Conservation (phyloP, 306 rosid genomes). For the Acacia melanoxylon region DNA sequence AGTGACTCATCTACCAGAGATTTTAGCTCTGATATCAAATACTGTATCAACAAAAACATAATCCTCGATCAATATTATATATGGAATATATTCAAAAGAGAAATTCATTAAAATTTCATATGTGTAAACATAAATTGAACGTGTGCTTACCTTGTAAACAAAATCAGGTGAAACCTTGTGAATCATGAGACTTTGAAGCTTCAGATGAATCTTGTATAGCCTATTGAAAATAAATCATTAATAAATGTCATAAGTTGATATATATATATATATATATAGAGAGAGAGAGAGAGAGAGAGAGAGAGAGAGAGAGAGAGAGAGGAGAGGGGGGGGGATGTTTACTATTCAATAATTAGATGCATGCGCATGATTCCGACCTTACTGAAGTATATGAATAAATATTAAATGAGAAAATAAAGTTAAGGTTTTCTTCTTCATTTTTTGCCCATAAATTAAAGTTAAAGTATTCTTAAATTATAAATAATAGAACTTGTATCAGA, state of each 20-base stretch:
- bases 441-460: not conserved
- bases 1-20: constrained; percentile 41
- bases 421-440: no score
- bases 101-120: not conserved
- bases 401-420: not conserved
- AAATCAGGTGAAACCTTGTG: constrained; percentile 60
- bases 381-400: not conserved
- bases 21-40: constrained; percentile 47
- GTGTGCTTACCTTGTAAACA: constrained; percentile 54
- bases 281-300: no score
- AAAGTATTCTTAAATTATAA: not conserved
- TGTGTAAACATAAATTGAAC: not conserved
- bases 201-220: constrained; percentile 61
- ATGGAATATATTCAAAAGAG: not conserved
- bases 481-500: not conserved
- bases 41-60: constrained; percentile 29
- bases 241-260: not conserved
- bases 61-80: not conserved
- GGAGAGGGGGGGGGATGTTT: no score
- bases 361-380: not conserved
- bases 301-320: no score
- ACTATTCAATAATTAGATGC: not conserved
- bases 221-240: constrained; percentile 32
- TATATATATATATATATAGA: not conserved
- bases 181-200: constrained; percentile 60